phyloP scores from a whole-genome alignment of 179 eudicot genomes.

The Gypsophila paniculata region DNA sequence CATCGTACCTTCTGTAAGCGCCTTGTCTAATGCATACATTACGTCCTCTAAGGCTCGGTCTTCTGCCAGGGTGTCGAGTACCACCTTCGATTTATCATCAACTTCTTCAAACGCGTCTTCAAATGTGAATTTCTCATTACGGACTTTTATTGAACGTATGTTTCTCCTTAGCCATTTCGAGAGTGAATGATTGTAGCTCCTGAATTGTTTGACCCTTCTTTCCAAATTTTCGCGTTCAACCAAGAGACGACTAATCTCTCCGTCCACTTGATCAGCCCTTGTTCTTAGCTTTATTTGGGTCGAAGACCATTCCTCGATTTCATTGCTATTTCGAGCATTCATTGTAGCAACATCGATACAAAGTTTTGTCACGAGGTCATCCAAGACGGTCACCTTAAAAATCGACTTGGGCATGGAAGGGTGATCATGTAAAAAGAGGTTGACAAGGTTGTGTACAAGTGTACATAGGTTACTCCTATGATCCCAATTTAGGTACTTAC shows the following conservation, averaged over 20 bases:
- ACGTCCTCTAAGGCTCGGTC: conserved; percentile 24
- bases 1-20: conserved; percentile 19
- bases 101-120: conserved; percentile 35
- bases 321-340: conserved; percentile 18
- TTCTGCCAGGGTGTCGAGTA: conserved; percentile 3
- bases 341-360: conserved; percentile 25
- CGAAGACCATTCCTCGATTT: conserved; percentile 23
- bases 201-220: conserved; percentile 21
- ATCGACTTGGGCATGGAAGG: conserved; percentile 26
- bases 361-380: conserved; percentile 29
- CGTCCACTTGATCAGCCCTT: conserved; percentile 18
- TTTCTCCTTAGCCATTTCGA: conserved; percentile 23
- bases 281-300: conserved; percentile 25
- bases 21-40: conserved; percentile 22
- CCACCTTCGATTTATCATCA: conserved; percentile 28
- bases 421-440: conserved; percentile 33
- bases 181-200: conserved; percentile 28
- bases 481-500: conserved; percentile 36
- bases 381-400: conserved; percentile 36
- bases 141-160: not conserved
- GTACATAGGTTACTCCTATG: conserved; percentile 24
- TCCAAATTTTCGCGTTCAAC: conserved; percentile 27
- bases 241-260: conserved; percentile 19
- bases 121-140: not conserved
- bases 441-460: conserved; percentile 32